These are phyloP conservation scores for Glycyrrhiza uralensis DNA, from an alignment of 306 rosid species.

Conservation along the genomic window DNA sequence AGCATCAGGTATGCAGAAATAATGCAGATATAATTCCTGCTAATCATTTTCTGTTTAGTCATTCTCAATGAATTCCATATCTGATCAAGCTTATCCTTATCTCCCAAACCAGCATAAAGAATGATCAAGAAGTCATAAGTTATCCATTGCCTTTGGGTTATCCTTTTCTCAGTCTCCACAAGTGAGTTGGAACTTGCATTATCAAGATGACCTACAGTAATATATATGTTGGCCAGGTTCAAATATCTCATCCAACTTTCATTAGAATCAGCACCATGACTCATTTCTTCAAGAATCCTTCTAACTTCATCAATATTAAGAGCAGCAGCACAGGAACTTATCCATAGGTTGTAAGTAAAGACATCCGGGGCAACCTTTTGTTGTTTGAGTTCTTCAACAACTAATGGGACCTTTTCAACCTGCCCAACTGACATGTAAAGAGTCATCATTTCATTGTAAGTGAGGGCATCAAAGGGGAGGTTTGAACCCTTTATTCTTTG, in stretches of 20 bases:
- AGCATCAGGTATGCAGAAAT: slow-evolving; percentile 81
- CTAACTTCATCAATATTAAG: slow-evolving; percentile 56
- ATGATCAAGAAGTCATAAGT: slow-evolving; percentile 88
- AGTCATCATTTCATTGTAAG: slow-evolving; percentile 96
- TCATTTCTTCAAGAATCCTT: slow-evolving; percentile 73
- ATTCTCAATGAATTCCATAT: slow-evolving; percentile 81
- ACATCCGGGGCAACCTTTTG: slow-evolving; percentile 66
- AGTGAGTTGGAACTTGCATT: slow-evolving; percentile 49
- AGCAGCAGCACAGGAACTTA: slow-evolving; percentile 81
- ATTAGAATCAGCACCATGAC: slow-evolving; percentile 40
- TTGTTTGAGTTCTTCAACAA: slow-evolving; percentile 71
- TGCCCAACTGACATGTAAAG: slow-evolving; percentile 84
- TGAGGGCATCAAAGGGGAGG: slow-evolving; percentile 55
- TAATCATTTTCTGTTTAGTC: slow-evolving; percentile 82
- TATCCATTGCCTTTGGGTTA: slow-evolving; percentile 79
- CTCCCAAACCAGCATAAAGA: slow-evolving; percentile 74
- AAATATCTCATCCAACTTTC: slow-evolving; percentile 71
- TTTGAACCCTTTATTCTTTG: slow-evolving; percentile 54
- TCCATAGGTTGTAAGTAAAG: slow-evolving; percentile 88
- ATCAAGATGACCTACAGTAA: slow-evolving; percentile 49
- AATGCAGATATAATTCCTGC: slow-evolving; percentile 67
- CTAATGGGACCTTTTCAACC: slow-evolving; percentile 65
- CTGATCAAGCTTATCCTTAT: slow-evolving; percentile 67
- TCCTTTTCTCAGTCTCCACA: slow-evolving; percentile 69
- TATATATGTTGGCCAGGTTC: slow-evolving; percentile 57